Conservation (phyloP, 768 basidiomycete genomes). For the Leccinum uliginosum region DNA sequence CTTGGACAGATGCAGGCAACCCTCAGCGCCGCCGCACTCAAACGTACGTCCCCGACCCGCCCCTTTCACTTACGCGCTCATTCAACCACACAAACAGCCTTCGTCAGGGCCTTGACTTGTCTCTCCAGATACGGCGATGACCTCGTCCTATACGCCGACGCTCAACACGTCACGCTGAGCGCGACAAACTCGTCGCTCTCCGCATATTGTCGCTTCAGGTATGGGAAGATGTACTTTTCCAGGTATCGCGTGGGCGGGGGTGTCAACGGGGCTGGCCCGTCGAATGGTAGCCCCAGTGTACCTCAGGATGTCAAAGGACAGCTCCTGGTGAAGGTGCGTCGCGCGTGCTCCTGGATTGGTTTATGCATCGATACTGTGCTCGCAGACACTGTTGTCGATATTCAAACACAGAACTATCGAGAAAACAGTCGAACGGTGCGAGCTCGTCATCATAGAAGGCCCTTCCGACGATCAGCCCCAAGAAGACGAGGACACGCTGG, state of each 20-base stretch:
- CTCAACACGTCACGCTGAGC: constrained; percentile 59
- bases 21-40: constrained; percentile 53
- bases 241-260: constrained; percentile 47
- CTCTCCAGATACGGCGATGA: constrained; percentile 83
- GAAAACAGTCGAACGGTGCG: constrained; percentile 73
- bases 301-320: constrained; percentile 58
- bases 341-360: neutral
- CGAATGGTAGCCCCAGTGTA: constrained; percentile 20
- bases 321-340: constrained; percentile 59
- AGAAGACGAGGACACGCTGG: constrained; percentile 51
- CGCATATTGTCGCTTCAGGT: constrained; percentile 78
- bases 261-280: constrained; percentile 13
- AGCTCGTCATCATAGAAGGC: constrained; percentile 62
- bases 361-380: neutral
- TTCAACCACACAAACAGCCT: constrained; percentile 45
- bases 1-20: constrained; percentile 57
- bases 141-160: constrained; percentile 60
- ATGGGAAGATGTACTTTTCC: constrained; percentile 63
- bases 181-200: constrained; percentile 78
- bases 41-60: constrained; percentile 32
- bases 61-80: constrained; percentile 17
- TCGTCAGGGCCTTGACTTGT: constrained; percentile 71
- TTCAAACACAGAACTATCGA: constrained; percentile 71
- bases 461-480: constrained; percentile 33
- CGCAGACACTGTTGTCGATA: constrained; percentile 65